Evolutionary conservation across 2,329 filamentous ascomycete genomes (phyloP), one percentile per base, ranked within the genome.

Genomic region (Phyllosticta paracitricarpa): DNA sequence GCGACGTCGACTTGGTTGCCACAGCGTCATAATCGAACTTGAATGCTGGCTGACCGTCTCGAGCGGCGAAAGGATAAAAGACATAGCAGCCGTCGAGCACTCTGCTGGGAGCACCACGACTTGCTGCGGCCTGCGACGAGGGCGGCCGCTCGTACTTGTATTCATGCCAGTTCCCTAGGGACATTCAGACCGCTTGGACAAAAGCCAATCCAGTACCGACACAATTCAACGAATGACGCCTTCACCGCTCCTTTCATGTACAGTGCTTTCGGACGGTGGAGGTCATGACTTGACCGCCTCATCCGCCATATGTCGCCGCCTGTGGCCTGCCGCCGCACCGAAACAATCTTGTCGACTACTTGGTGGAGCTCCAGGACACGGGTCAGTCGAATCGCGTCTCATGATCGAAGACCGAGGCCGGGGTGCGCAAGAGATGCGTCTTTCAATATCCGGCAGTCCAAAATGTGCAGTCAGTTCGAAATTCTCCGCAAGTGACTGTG

Each of bases 61-160:
- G 26, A 35, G 48, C 56, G 30, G 57, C 51, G 24, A 51, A 51
- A 51, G 35, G 52, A 6, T 12, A 28, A 17, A 28, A 19, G 25
- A 12, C 35, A 54, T 61, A 40, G 58, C 26, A 56, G 54, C 54
- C 58, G 54, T 40, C 53, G 28, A 25, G 40, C 10, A 14, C 25
- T 25, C 19, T 19, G 24, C 22, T 28, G 33, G 53, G 30, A 60
- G 58, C 53, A 56, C 58, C 24, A 52, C 28, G 58, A 56, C 35
- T 12, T 14, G 53, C 53, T 56, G 24, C 6, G 8, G 52, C n/a
- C 54, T 61, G 54, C 54, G 51, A 54, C 58, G 58, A 56, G 58
- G 35, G 35, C 12, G 35, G 58, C 22, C n/a, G 58, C 58, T 55
- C 53, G 35, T 61, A 61, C 58, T 61, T 61, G 58, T 61, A 61